Conservation (phyloP, 805 yeast species). For the Sugiyamaella floridensis region DNA sequence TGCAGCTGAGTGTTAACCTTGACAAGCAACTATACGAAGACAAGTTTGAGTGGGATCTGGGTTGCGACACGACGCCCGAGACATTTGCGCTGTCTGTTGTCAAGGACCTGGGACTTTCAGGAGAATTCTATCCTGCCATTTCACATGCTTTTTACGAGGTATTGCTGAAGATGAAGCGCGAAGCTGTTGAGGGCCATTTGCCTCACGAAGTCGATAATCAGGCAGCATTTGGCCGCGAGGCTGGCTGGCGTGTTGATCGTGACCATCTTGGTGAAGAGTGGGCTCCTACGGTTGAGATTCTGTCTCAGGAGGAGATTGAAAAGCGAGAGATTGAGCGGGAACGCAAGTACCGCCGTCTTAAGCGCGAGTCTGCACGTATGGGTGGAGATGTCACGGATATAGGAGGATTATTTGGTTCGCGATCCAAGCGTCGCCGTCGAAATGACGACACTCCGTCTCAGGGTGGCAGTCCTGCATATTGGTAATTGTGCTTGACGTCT, state of each 20-base stretch:
- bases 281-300: constrained; percentile 80
- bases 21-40: constrained; percentile 84
- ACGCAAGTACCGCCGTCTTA: constrained; percentile 81
- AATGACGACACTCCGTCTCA: constrained; percentile 16
- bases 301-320: constrained; percentile 90
- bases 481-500: no score
- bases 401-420: constrained; percentile 29
- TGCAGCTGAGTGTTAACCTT: constrained; percentile 74
- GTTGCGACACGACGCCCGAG: constrained; percentile 61
- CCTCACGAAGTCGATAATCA: constrained; percentile 48
- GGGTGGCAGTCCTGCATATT: constrained; percentile 15
- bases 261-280: constrained; percentile 75
- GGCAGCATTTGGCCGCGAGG: constrained; percentile 54
- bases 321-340: constrained; percentile 92
- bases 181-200: constrained; percentile 63
- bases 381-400: constrained; percentile 44
- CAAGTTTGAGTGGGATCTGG: constrained; percentile 88
- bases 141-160: constrained; percentile 82
- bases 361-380: constrained; percentile 80
- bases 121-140: constrained; percentile 86
- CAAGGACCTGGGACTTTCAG: constrained; percentile 70
- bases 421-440: constrained; percentile 25
- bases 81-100: constrained; percentile 76
- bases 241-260: constrained; percentile 65
- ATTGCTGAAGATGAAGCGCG: constrained; percentile 67